These are phyloP conservation scores for Aspergillus bertholletiae DNA, from an alignment of 495 filamentous ascomycete genomes.

Conservation along the genomic window DNA sequence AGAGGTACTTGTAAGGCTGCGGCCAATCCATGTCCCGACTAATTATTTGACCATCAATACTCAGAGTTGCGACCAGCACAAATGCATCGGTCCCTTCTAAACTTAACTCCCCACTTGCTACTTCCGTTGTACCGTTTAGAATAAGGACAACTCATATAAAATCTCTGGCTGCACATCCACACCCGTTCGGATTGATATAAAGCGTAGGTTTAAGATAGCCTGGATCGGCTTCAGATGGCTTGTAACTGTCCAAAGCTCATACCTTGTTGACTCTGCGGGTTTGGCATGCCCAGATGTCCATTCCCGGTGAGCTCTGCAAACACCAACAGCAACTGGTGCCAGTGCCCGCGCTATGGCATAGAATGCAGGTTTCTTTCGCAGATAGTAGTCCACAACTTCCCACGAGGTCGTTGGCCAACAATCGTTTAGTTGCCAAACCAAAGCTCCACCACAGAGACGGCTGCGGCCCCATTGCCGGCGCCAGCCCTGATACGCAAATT, in stretches of 20 bases:
- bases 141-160: conserved; percentile 53
- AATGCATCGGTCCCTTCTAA: conserved; percentile 57
- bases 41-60: conserved; percentile 54
- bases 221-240: conserved; percentile 52
- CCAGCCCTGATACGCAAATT: conserved; percentile 85
- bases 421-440: conserved; percentile 97
- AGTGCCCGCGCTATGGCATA: conserved; percentile 82
- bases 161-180: conserved; percentile 54
- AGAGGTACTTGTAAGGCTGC: conserved; percentile 85
- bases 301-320: conserved; percentile 65
- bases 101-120: too few species aligned
- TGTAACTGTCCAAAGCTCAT: conserved; percentile 81
- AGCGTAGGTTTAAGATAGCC: conserved; percentile 63
- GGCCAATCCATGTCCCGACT: conserved; percentile 87
- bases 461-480: conserved; percentile 86
- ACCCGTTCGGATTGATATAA: conserved; percentile 71
- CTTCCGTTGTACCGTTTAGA: conserved; percentile 73
- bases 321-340: conserved; percentile 70
- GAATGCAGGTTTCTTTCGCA: conserved; percentile 85
- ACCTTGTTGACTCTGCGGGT: conserved; percentile 50
- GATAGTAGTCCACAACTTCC: conserved; percentile 83
- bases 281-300: conserved; percentile 59
- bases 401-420: conserved; percentile 93
- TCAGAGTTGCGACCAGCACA: conserved; percentile 55
- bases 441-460: conserved; percentile 74